Base-by-base conservation (phyloP, 176 grass and related monocot genomes). In the Musa schizocarpa region DNA sequence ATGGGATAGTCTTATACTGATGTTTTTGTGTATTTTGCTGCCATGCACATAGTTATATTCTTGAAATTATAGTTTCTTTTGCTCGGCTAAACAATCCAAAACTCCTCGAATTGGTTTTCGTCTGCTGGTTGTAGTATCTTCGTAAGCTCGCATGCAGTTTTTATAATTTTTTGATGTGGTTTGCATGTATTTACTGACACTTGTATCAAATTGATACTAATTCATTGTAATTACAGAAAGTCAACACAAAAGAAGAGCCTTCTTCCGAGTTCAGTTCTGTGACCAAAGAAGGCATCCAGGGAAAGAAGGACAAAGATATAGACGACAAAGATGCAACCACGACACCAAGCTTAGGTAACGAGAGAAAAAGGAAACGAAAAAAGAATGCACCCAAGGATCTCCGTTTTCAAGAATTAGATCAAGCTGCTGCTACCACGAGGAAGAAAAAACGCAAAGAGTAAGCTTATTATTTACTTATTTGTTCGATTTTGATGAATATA, bases 391-490 rank as follows among this genome's bases (percentile, higher is more conserved):
- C 26, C 52, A 71, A 83, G 79, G 95, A 99, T 49, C 90, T 98
- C 49, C 86, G 90, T 50, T 93, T 98, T 69, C 77, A 87, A 72
- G 86, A 93, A 29, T 85, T 98, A 20, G 88, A 91, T 50, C 83
- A 82, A 14, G 69, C 58, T 6, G 21, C 72, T 54, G 49, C 80
- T 0, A 43, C 82, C 52, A 82, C 91, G 0, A 99, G 90, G 80
- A 99, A 94, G 76, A 86, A 89, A 72, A 99, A 84, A 68, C 86
- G 95, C 68, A 99, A 87, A 81, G 80, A 99, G 95, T 99, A 68
- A 82, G 88, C 77, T 76, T 27, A 24, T 10, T 2, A 9, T 70
- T 85, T 74, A 9, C 49, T 52, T 51, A 12, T 34, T 71, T 68
- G 19, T 76, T 49, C 61, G 2, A 70, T 70, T 11, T 70, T 49